Evolutionary conservation across 768 basidiomycete species (phyloP).

Genomic region (Boletellus emodensis): DNA sequence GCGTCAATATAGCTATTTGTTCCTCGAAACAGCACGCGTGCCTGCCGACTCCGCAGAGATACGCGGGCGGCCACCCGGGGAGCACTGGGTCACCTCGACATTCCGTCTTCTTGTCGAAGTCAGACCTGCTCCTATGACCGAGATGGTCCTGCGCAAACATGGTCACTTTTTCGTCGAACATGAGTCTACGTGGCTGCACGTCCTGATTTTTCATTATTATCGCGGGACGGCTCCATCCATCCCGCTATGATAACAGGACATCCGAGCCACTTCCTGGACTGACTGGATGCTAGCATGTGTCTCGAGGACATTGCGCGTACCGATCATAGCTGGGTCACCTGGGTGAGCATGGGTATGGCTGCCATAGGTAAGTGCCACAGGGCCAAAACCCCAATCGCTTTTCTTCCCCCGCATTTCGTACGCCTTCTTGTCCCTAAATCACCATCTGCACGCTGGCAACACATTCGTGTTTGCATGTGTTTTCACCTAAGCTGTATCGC

Average conservation of each 20-base stretch:
- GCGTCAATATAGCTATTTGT: background rate
- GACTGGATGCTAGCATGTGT: background rate
- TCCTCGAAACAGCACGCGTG: background rate
- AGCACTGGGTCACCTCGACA: background rate
- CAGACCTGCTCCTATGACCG: background rate
- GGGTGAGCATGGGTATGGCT: background rate
- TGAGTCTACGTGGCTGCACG: background rate
- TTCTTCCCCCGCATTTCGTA: slow-evolving; percentile 1
- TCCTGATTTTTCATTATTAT: background rate
- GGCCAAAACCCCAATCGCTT: background rate
- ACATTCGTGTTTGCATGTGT: background rate
- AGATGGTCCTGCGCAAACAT: background rate
- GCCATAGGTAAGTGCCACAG: background rate
- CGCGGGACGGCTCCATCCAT: slow-evolving; percentile 1
- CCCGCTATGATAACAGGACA: background rate
- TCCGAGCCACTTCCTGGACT: background rate
- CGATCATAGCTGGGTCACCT: background rate
- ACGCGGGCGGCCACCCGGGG: slow-evolving; percentile 3
- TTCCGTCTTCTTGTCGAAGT: slow-evolving; percentile 1
- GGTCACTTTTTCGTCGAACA: background rate
- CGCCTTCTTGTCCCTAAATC: background rate
- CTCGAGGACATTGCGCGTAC: background rate
- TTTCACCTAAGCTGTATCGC: background rate
- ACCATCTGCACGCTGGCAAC: background rate
- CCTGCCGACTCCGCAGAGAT: background rate